These are phyloP conservation scores for Ogataea trehaloabstinens DNA, from an alignment of 805 yeast species.

Conservation along the genomic window DNA sequence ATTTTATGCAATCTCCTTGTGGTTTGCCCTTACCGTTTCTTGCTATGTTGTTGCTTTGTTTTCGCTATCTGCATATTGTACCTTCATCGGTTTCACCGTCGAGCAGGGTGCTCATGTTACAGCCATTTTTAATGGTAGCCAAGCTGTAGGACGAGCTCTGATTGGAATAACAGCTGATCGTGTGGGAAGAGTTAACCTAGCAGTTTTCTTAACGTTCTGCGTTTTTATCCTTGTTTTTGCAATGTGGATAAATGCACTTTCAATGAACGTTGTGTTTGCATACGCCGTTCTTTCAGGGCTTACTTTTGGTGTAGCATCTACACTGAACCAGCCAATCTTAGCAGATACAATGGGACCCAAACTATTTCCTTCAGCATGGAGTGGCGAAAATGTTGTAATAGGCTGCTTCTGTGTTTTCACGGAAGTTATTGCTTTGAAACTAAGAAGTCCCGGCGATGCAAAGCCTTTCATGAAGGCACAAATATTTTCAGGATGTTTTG, in stretches of 20 bases:
- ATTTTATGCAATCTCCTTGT: slow-evolving; percentile 17
- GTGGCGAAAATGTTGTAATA: slow-evolving; percentile 25
- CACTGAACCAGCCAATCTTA: slow-evolving; percentile 28
- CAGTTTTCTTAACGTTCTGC: slow-evolving; percentile 34
- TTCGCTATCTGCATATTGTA: slow-evolving; percentile 48
- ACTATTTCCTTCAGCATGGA: slow-evolving; percentile 32
- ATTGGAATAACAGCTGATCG: slow-evolving; percentile 47
- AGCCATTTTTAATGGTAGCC: slow-evolving; percentile 46
- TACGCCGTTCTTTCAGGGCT: slow-evolving; percentile 45
- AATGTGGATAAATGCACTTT: slow-evolving; percentile 41
- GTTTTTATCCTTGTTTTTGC: slow-evolving; percentile 40
- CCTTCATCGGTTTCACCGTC: slow-evolving; percentile 43
- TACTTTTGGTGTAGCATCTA: slow-evolving; percentile 43
- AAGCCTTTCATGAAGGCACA: slow-evolving; percentile 59
- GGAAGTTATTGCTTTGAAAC: slow-evolving; percentile 30
- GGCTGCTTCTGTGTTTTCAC: slow-evolving; percentile 29
- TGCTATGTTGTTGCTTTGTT: slow-evolving; percentile 46
- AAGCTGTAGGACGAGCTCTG: slow-evolving; percentile 47
- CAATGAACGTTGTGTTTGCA: slow-evolving; percentile 32
- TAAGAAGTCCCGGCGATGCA: slow-evolving; percentile 16
- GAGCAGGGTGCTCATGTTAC: slow-evolving; percentile 45
- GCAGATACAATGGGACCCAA: slow-evolving; percentile 29
- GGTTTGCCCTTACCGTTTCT: slow-evolving; percentile 35
- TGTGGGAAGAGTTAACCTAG: slow-evolving; percentile 46
- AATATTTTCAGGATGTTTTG: slow-evolving; percentile 56